Percentiles rank a stretch among this genome's conserved stretches.
Evolutionary conservation across 345 rosid species (phyloP).

Genomic region (Erodium maritimum): DNA sequence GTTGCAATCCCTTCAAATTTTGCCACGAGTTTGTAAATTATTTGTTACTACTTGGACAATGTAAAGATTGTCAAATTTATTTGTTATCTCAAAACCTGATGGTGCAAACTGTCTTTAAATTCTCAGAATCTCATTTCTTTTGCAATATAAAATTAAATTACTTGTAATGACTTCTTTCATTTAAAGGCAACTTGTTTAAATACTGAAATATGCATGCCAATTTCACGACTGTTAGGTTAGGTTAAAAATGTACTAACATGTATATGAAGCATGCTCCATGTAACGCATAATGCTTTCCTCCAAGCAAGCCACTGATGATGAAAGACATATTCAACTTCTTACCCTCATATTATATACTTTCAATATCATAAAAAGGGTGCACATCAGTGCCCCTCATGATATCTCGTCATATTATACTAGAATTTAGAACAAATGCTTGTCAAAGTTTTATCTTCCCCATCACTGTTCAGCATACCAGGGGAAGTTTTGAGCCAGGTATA

Average conservation of each 20-base stretch:
- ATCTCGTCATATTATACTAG: background rate
- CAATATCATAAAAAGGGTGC: background rate
- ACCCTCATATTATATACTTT: background rate
- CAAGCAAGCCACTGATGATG: background rate
- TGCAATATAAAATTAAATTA: too few species aligned
- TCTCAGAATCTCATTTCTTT: background rate
- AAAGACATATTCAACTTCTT: background rate
- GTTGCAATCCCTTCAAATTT: slow-evolving; percentile 14
- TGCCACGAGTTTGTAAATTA: slow-evolving; percentile 4
- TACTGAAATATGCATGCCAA: too few species aligned
- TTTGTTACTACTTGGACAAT: background rate
- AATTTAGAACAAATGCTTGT: background rate
- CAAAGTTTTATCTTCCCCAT: background rate
- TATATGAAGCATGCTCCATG: background rate
- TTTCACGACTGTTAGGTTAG: too few species aligned
- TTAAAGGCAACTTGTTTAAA: too few species aligned
- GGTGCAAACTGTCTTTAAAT: background rate
- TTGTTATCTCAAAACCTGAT: background rate
- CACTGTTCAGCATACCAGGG: background rate
- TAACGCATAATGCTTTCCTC: background rate
- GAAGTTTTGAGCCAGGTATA: background rate
- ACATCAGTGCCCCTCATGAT: background rate
- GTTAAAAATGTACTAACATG: background rate
- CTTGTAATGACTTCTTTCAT: background rate
- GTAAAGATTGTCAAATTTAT: background rate